Evolutionary conservation across 2,329 filamentous ascomycete genomes (phyloP).

Genomic region (Chaetomium strumarium): DNA sequence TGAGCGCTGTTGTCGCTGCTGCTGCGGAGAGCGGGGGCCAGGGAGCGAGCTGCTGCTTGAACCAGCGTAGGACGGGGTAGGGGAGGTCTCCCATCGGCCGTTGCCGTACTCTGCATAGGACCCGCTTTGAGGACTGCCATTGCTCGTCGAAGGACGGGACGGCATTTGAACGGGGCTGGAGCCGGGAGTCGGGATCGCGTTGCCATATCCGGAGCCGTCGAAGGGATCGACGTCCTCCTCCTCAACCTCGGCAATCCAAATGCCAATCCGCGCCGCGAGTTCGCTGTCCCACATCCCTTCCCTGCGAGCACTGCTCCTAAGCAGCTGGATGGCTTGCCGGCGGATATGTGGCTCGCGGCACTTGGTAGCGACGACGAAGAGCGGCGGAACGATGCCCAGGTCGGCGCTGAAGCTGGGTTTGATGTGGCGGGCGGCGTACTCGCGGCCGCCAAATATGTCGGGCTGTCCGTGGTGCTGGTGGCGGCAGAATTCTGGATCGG

Average conservation of each 20-base stretch:
- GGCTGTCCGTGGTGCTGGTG: conserved; percentile 33
- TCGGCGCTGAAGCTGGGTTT: conserved; percentile 60
- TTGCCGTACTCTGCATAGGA: conserved; percentile 22
- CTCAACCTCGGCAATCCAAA: conserved; percentile 51
- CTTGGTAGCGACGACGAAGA: conserved; percentile 62
- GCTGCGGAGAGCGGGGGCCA: neutral
- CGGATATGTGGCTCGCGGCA: conserved; percentile 54
- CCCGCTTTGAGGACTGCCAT: conserved; percentile 23
- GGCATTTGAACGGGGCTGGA: conserved; percentile 21
- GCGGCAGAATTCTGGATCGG: conserved; percentile 38
- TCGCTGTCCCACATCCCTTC: conserved; percentile 68
- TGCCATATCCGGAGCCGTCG: conserved; percentile 29
- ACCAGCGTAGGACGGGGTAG: neutral
- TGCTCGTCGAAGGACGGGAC: conserved; percentile 25
- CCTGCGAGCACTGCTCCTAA: conserved; percentile 53
- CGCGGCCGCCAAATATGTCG: conserved; percentile 37
- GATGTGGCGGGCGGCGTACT: conserved; percentile 44
- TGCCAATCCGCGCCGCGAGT: conserved; percentile 48
- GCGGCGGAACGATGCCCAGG: conserved; percentile 56
- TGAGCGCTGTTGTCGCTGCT: conserved; percentile 19
- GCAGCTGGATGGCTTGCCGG: conserved; percentile 54
- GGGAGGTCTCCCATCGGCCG: neutral
- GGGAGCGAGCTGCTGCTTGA: neutral
- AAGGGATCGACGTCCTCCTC: conserved; percentile 32
- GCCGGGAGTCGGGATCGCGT: conserved; percentile 26